A percentile compares a stretch with the other conserved stretches of the same genome.
Conservation (phyloP, 352 stramenopile species). For the Phytophthora sojae region DNA sequence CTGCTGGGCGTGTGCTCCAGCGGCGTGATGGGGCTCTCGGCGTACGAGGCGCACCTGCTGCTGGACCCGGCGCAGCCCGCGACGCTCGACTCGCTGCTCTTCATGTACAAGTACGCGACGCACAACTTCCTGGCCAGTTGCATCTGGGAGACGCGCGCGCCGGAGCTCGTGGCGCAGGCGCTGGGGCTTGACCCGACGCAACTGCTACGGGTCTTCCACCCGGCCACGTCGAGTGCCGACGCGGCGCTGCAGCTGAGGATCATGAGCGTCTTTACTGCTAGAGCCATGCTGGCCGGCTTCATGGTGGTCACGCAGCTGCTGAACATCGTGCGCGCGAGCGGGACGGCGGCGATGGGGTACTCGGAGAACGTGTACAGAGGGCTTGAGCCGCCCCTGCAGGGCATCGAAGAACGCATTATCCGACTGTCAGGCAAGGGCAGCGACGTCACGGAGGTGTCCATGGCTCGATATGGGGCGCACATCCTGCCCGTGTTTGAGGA, state of each 20-base stretch:
- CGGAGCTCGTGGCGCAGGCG: slow-evolving; percentile 53
- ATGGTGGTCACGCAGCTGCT: slow-evolving; percentile 74
- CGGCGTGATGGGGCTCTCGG: slow-evolving; percentile 52
- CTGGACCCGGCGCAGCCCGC: slow-evolving; percentile 38
- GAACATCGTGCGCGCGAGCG: slow-evolving; percentile 64
- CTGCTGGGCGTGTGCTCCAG: slow-evolving; percentile 57
- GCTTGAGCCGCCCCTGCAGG: slow-evolving; percentile 55
- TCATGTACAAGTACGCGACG: slow-evolving; percentile 64
- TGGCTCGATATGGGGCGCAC: slow-evolving; percentile 67
- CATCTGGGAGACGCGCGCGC: slow-evolving; percentile 64
- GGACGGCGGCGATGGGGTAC: slow-evolving; percentile 55
- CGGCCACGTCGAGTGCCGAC: slow-evolving; percentile 41
- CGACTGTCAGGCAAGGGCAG: slow-evolving; percentile 61
- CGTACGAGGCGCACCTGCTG: slow-evolving; percentile 59
- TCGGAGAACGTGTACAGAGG: slow-evolving; percentile 59
- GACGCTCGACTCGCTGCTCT: slow-evolving; percentile 44
- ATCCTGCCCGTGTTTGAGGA: slow-evolving; percentile 73
- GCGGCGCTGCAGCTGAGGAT: slow-evolving; percentile 49
- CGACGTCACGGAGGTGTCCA: slow-evolving; percentile 74
- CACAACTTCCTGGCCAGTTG: slow-evolving; percentile 74
- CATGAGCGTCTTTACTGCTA: slow-evolving; percentile 51
- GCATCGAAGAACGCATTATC: slow-evolving; percentile 69
- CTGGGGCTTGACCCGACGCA: slow-evolving; percentile 46
- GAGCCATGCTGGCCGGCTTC: slow-evolving; percentile 63
- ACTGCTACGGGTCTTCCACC: slow-evolving; percentile 43